phyloP scores from a whole-genome alignment of 768 basidiomycete species.

The Mycena sanguinolenta region DNA sequence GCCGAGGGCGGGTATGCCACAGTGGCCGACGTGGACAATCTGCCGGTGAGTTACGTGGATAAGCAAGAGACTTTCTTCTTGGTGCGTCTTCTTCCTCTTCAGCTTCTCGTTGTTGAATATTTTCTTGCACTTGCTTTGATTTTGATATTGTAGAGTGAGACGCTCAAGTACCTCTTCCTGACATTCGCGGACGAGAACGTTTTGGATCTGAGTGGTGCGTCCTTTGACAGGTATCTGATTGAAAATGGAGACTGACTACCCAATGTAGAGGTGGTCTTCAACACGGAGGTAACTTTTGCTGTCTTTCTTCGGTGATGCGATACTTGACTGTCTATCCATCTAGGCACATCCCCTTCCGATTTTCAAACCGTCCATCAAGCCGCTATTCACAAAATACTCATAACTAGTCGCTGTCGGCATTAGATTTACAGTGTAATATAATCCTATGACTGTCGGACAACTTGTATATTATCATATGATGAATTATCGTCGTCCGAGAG shows the following conservation, averaged over 20 bases:
- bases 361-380: slow-evolving; percentile 22
- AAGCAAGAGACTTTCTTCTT: slow-evolving; percentile 97
- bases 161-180: slow-evolving; percentile 91
- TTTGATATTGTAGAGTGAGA: slow-evolving; percentile 73
- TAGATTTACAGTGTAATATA: too few relatives aligned
- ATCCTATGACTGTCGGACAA: too few relatives aligned
- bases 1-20: slow-evolving; percentile 87
- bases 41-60: slow-evolving; percentile 77
- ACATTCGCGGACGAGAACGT: slow-evolving; percentile 81
- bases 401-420: too few relatives aligned
- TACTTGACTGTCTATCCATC: background rate
- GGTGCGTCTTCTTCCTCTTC: slow-evolving; percentile 57
- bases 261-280: slow-evolving; percentile 86
- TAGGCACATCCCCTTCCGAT: slow-evolving; percentile 27
- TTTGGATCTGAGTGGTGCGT: slow-evolving; percentile 81
- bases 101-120: background rate
- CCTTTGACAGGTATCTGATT: background rate
- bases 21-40: slow-evolving; percentile 86
- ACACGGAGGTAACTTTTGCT: slow-evolving; percentile 80
- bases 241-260: too few relatives aligned
- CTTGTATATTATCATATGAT: too few relatives aligned
- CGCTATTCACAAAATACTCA: slow-evolving; percentile 23
- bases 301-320: background rate
- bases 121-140: too few relatives aligned
- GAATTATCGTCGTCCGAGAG: too few relatives aligned